Evolutionary conservation across 176 grass and related monocot genomes (phyloP), one percentile per base, ranked within the genome.

Genomic region (Aegilops longissima): DNA sequence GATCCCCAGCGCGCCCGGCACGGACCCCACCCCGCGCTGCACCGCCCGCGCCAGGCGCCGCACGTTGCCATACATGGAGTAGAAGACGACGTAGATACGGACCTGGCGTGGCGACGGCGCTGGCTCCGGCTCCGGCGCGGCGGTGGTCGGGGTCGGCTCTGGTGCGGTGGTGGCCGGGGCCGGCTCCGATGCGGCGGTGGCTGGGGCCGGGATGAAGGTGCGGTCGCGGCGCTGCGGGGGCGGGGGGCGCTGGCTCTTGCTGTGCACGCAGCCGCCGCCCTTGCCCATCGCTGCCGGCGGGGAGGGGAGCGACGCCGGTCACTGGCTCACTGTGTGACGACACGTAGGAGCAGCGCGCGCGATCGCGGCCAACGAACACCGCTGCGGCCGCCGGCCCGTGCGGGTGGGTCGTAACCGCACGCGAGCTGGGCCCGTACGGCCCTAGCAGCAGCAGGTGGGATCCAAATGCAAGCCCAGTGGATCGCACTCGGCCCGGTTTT

Each of bases 191-290:
- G 49, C 49, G 16, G 62, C 4, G 20, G 51, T 6, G 89, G 49
- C 13, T 1, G 49, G 49, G 49, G 54, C 56, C 56, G 56, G 56
- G 56, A 59, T 59, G 56, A 59, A 59, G 18, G 56, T 59, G 56
- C 56, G 56, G 6, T 59, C 56, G 18, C n/a, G 61, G 61, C 21
- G 69, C 17, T 13, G 75, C 29, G 78, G 61, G 5, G 24, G 27
- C 6, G 68, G 72, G 38, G 0, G 9, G 36, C 51, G 91, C 25
- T 82, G 80, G 68, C 73, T 87, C 84, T 92, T 92, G 84, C 87
- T 92, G 23, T 84, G 87, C 29, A 92, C 49, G 78, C 91, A 92
- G 44, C 91, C 91, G 29, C 84, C 84, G 82, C 91, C 91, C 76
- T 92, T 90, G 39, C 87, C 87, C 91, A 92, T 92, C 42, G 63